Evolutionary conservation across 805 yeast genomes (phyloP).

Genomic region (Spathaspora arborariae): DNA sequence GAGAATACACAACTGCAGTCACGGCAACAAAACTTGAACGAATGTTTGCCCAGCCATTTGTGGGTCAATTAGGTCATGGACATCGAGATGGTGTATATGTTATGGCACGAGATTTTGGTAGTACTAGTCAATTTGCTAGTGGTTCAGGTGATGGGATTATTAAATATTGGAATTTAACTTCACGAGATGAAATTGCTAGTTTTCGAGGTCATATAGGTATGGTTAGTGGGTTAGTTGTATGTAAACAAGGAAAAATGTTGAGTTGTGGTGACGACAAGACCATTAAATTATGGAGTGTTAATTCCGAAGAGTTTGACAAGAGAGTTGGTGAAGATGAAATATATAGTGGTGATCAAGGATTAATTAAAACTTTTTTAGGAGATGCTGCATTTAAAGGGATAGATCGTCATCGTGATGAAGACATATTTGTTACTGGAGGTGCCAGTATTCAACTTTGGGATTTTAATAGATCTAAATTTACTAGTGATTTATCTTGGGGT

Average conservation of each 20-base stretch:
- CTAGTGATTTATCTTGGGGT: constrained; percentile 88
- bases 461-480: constrained; percentile 68
- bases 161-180: constrained; percentile 88
- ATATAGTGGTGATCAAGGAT: constrained; percentile 42
- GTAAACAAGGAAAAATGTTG: constrained; percentile 51
- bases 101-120: constrained; percentile 72
- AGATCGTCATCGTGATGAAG: constrained; percentile 78
- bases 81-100: constrained; percentile 93
- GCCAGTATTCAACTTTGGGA: constrained; percentile 92
- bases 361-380: constrained; percentile 76
- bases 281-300: constrained; percentile 83
- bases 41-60: constrained; percentile 96
- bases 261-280: constrained; percentile 92
- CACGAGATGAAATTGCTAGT: constrained; percentile 69
- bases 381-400: constrained; percentile 79
- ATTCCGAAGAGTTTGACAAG: constrained; percentile 48
- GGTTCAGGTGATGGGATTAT: constrained; percentile 95
- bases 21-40: constrained; percentile 94
- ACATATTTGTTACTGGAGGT: constrained; percentile 87
- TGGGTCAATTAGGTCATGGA: constrained; percentile 92
- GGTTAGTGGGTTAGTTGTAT: constrained; percentile 76
- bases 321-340: constrained; percentile 27
- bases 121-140: constrained; percentile 74
- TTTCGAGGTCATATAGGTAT: constrained; percentile 89
- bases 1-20: constrained; percentile 92